Evolutionary conservation across 2,329 filamentous ascomycete species (phyloP).

Genomic region (Hypoxylon sp.): DNA sequence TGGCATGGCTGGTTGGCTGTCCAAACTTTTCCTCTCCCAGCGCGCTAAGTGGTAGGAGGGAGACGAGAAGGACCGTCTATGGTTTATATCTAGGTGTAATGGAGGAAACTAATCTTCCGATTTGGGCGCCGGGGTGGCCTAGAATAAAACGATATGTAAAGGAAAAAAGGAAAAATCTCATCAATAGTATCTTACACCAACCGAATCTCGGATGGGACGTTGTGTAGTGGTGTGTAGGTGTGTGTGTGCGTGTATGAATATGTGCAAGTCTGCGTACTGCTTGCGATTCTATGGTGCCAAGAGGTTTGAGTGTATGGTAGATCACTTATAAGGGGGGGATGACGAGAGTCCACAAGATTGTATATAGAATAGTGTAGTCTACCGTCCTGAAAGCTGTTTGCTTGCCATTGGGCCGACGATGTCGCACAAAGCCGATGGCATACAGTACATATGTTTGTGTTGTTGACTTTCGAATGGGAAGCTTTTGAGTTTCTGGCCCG

Average conservation of each 20-base stretch:
- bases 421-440: conserved; percentile 34
- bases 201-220: conserved; percentile 29
- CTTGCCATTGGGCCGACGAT: conserved; percentile 38
- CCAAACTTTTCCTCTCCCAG: conserved; percentile 23
- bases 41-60: conserved; percentile 28
- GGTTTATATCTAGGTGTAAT: conserved; percentile 38
- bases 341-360: conserved; percentile 27
- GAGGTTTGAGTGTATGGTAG: conserved; percentile 31
- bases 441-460: conserved; percentile 34
- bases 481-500: conserved; percentile 18
- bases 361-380: conserved; percentile 34
- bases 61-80: conserved; percentile 17
- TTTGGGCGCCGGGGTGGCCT: conserved; percentile 24
- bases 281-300: conserved; percentile 36
- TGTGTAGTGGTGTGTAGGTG: conserved; percentile 14
- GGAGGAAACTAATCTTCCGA: conserved; percentile 32
- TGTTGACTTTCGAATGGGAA: conserved; percentile 27
- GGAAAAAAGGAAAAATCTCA: conserved; percentile 6
- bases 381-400: conserved; percentile 42
- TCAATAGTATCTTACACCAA: conserved; percentile 25
- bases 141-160: conserved; percentile 16
- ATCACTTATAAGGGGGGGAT: conserved; percentile 34
- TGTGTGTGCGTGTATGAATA: conserved; percentile 8
- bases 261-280: conserved; percentile 26
- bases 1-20: conserved; percentile 41